Percentiles rank a stretch among this genome's conserved stretches.
Conservation (phyloP, 768 basidiomycete genomes). For the Suillus plorans region DNA sequence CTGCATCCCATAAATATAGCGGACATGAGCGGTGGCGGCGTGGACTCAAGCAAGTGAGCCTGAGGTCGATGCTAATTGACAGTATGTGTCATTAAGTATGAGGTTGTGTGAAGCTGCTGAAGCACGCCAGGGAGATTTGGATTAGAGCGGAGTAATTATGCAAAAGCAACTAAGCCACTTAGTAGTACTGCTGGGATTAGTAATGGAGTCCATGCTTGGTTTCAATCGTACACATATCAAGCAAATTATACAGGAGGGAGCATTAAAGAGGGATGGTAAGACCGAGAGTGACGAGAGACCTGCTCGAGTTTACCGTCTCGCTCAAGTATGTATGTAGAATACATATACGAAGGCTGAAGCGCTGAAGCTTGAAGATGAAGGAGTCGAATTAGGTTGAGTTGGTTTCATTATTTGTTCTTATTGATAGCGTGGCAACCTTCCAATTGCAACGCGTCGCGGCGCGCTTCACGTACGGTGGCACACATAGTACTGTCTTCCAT, state of each 20-base stretch:
- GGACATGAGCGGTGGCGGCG: not conserved
- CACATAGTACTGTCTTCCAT: conserved; percentile 4
- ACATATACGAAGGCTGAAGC: too few species aligned
- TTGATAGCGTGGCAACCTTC: conserved; percentile 9
- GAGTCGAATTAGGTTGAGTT: not conserved
- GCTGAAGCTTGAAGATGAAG: too few species aligned
- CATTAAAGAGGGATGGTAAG: too few species aligned
- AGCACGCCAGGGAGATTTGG: not conserved
- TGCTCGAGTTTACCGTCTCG: not conserved
- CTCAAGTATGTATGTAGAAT: too few species aligned
- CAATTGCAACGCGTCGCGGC: conserved; percentile 30
- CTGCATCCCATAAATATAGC: not conserved
- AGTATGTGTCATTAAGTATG: not conserved
- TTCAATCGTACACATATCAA: too few species aligned
- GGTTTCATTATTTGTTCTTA: conserved; percentile 23
- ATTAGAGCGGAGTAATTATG: too few species aligned
- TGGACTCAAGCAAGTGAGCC: not conserved
- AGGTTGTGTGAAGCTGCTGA: not conserved
- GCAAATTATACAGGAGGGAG: too few species aligned
- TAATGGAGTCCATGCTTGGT: too few species aligned
- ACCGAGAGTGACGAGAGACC: too few species aligned
- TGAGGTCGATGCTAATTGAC: not conserved
- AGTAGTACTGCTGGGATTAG: too few species aligned
- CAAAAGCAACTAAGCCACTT: too few species aligned
- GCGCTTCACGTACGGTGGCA: conserved; percentile 3